Conservation (phyloP, 257 asterid genomes). For the Fraxinus americana region DNA sequence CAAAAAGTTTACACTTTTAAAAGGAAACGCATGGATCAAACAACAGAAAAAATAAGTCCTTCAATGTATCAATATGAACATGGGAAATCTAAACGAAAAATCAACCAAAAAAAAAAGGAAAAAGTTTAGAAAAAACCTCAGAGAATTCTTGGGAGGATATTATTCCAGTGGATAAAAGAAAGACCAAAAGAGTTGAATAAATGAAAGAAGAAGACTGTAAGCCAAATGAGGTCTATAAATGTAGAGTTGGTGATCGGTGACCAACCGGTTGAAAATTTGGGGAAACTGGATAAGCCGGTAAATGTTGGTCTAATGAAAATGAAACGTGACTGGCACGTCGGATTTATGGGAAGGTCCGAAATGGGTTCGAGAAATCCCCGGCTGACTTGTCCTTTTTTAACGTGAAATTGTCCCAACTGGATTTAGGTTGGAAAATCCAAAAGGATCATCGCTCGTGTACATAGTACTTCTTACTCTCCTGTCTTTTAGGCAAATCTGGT, state of each 20-base stretch:
- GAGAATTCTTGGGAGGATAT: constrained; percentile 5
- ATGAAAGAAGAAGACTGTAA: constrained; percentile 21
- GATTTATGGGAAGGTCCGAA: constrained; percentile 60
- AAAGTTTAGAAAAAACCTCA: constrained; percentile 22
- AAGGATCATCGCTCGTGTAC: constrained; percentile 6
- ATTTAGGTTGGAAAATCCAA: constrained; percentile 14
- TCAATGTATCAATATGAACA: background rate
- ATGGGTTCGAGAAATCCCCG: constrained; percentile 29
- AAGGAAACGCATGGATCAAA: too few species aligned
- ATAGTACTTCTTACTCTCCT: constrained; percentile 19
- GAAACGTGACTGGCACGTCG: constrained; percentile 63
- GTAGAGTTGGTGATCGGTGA: constrained; percentile 20
- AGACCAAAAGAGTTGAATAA: constrained; percentile 12
- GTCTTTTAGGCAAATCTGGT: constrained; percentile 18
- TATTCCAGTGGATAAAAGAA: background rate
- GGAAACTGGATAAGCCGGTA: constrained; percentile 34
- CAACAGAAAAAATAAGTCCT: background rate
- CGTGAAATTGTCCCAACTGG: constrained; percentile 12
- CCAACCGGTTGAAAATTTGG: constrained; percentile 33
- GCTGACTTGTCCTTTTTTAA: constrained; percentile 28
- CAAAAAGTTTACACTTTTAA: background rate
- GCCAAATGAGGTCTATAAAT: constrained; percentile 23
- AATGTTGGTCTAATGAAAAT: constrained; percentile 21
- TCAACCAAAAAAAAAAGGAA: background rate
- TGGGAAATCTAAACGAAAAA: background rate